Base-by-base conservation (phyloP, 306 rosid species). In the Calophaca sinica region DNA sequence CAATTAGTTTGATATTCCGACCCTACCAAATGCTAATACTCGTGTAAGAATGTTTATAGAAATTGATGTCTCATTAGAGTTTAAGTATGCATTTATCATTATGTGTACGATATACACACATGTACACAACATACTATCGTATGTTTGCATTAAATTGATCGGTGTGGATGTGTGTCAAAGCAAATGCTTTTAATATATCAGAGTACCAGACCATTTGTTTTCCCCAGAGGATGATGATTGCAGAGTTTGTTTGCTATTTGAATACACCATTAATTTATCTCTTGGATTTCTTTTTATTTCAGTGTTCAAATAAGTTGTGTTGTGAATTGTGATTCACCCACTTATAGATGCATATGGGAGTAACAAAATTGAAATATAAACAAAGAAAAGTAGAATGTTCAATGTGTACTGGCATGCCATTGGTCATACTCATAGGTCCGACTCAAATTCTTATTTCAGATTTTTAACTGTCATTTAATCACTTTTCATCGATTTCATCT, bases 1-100 rank as follows among this genome's bases (percentile, higher is more conserved):
- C 68, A 62, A 38, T 36, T 62, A n/a, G 46, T 36, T 62, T 13
- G 68, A 62, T 62, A 38, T 62, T 62, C 48, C 13, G 14, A 38
- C 68, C 68, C 15, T n/a, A 13, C 28, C 28, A n/a, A 50, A 4
- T n/a, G 28, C 28, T 50, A 50, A 1, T 50, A 42, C 6, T 13
- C 26, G 7, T 50, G 55, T 6, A 62, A 38, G 11, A 14, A 38
- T 61, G 41, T 36, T 61, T 13, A 61, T 36, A 57, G 48, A 61
- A 6, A 38, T 2, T 36, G 48, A 62, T 38, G 31, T 62, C 49
- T 36, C 68, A 38, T 9, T n/a, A 62, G 68, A 36, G 49, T 62
- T 36, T 39, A 7, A 62, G n/a, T 38, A 13, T 36, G 48, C n/a
- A 6, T 13, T 14, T 50, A 50, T 48, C 55, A 50, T 3, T 33